Evolutionary conservation across 768 basidiomycete species (phyloP).

Genomic region (Lentinus brumalis): DNA sequence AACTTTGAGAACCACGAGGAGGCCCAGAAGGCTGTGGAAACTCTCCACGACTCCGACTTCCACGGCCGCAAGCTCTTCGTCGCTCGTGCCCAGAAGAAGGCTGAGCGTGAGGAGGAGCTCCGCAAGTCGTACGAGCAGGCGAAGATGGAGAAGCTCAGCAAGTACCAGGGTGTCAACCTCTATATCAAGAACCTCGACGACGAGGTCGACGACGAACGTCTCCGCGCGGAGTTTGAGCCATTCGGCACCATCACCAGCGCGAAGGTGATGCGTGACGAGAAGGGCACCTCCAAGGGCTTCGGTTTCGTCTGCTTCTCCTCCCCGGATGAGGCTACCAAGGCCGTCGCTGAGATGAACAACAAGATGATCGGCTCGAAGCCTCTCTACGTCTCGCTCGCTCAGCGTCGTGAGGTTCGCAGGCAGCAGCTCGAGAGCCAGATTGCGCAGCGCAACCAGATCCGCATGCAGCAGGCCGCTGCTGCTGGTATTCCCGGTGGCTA

Average conservation of each 20-base stretch:
- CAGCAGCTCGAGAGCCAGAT: slow-evolving; percentile 99
- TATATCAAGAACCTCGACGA: slow-evolving; percentile 99
- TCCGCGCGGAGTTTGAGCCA: slow-evolving; percentile 93
- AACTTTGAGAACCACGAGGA: slow-evolving; percentile 94
- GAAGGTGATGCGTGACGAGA: slow-evolving; percentile 99
- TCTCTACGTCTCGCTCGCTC: slow-evolving; percentile 97
- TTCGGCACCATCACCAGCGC: slow-evolving; percentile 97
- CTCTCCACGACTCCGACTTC: slow-evolving; percentile 82
- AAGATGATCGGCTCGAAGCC: slow-evolving; percentile 99
- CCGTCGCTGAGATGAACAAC: slow-evolving; percentile 99
- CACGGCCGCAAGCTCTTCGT: slow-evolving; percentile 93
- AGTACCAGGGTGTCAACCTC: slow-evolving; percentile 98
- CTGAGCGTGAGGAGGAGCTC: slow-evolving; percentile 96
- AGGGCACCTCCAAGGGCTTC: slow-evolving; percentile 90
- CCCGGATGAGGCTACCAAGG: slow-evolving; percentile 98
- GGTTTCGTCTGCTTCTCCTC: slow-evolving; percentile 99
- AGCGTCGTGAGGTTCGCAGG: slow-evolving; percentile 96
- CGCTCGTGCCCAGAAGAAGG: slow-evolving; percentile 96
- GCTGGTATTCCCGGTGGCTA: slow-evolving; percentile 82
- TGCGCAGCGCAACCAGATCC: slow-evolving; percentile 95
- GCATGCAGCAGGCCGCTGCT: slow-evolving; percentile 94
- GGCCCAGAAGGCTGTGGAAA: slow-evolving; percentile 87
- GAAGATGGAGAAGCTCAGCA: slow-evolving; percentile 96
- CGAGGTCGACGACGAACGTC: slow-evolving; percentile 96
- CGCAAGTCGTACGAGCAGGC: slow-evolving; percentile 92